Percentiles rank a stretch among this genome's conserved stretches.
Evolutionary conservation across 208 protist genomes (phyloP).

Genomic region (Leishmania arabica): DNA sequence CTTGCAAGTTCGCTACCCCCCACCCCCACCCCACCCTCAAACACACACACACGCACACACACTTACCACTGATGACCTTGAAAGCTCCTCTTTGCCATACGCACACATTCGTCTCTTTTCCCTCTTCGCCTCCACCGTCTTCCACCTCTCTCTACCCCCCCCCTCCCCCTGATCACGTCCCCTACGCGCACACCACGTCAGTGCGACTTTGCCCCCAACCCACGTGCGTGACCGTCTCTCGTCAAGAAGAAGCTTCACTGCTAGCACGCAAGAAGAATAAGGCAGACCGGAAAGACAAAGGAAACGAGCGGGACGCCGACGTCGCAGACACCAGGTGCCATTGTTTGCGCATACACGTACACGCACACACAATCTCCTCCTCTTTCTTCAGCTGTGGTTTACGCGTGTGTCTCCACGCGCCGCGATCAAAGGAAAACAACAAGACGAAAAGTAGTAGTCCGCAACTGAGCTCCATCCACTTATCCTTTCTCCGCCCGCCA

Average conservation of each 20-base stretch:
- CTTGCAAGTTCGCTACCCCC: not conserved
- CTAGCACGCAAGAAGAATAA: not conserved
- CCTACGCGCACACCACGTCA: not conserved
- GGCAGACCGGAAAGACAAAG: not conserved
- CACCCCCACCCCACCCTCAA: too few species aligned
- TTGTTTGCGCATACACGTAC: not conserved
- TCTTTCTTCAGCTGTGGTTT: not conserved
- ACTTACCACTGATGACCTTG: not conserved
- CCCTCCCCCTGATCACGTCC: not conserved
- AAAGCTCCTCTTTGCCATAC: not conserved
- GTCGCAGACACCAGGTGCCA: not conserved
- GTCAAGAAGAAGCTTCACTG: not conserved
- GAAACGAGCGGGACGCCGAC: not conserved
- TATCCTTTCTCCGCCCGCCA: not conserved
- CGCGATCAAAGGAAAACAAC: not conserved
- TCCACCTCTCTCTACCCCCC: not conserved
- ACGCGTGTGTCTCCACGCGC: slow-evolving; percentile 11
- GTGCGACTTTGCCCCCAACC: not conserved
- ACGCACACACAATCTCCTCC: not conserved
- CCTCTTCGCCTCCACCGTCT: not conserved
- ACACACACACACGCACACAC: not conserved
- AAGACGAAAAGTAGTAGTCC: not conserved
- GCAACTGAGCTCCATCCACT: not conserved
- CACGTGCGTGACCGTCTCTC: not conserved
- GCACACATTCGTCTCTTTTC: not conserved